These are phyloP conservation scores for Trichophyton simii DNA, from an alignment of 2,329 filamentous ascomycete species.

Conservation along the genomic window DNA sequence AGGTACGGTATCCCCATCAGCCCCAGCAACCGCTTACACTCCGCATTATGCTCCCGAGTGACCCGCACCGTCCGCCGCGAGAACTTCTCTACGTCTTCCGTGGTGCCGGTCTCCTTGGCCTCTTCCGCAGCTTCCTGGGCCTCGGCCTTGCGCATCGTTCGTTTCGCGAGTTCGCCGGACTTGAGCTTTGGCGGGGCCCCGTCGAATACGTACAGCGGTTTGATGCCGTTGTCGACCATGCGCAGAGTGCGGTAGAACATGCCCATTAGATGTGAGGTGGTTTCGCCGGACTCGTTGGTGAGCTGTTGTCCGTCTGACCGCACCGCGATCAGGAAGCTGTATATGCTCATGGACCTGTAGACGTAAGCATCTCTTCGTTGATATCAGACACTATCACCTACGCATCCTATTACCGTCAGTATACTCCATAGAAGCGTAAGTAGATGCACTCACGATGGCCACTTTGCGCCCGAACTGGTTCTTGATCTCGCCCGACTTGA, in stretches of 20 bases:
- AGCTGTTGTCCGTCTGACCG: conserved; percentile 94
- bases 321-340: conserved; percentile 95
- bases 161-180: conserved; percentile 90
- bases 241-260: conserved; percentile 98
- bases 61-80: conserved; percentile 84
- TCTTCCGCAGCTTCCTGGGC: conserved; percentile 83
- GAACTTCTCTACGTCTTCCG: conserved; percentile 97
- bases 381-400: conserved; percentile 18
- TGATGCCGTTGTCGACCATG: conserved; percentile 98
- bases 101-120: conserved; percentile 92
- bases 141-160: conserved; percentile 87
- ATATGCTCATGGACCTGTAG: conserved; percentile 85
- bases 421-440: not conserved
- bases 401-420: conserved; percentile 32
- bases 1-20: conserved; percentile 96
- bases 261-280: conserved; percentile 95
- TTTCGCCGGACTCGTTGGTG: conserved; percentile 88
- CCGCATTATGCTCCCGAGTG: conserved; percentile 90
- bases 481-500: conserved; percentile 97
- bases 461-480: conserved; percentile 98
- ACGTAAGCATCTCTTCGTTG: too few relatives aligned
- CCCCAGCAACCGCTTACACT: conserved; percentile 81
- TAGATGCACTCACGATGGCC: conserved; percentile 59
- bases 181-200: conserved; percentile 95
- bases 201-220: conserved; percentile 95